A percentile compares a stretch with the other conserved stretches of the same genome.
phyloP scores from a whole-genome alignment of 2,329 filamentous ascomycete species.

The Teratosphaeria viscida region DNA sequence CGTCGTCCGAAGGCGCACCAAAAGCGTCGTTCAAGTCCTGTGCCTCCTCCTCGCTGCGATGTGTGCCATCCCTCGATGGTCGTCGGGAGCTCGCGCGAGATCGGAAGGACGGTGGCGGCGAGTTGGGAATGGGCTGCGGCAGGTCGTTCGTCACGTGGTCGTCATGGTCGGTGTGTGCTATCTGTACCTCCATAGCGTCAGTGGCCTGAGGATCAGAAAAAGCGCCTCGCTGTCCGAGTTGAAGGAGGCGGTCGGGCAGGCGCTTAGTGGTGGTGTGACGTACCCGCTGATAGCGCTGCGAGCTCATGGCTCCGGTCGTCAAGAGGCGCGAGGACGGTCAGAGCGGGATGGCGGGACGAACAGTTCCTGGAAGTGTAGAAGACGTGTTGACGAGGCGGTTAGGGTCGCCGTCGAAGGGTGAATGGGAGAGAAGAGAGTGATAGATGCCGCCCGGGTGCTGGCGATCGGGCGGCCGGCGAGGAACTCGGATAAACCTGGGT shows the following conservation, averaged over 20 bases:
- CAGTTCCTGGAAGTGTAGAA: not conserved
- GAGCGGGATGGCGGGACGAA: not conserved
- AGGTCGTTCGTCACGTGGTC: conserved; percentile 24
- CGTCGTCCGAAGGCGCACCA: conserved; percentile 54
- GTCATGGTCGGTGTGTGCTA: conserved; percentile 34
- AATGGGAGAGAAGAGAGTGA: not conserved
- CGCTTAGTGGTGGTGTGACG: conserved; percentile 17
- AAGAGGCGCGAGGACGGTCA: not conserved
- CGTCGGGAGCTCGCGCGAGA: conserved; percentile 65
- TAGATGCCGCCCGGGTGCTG: not conserved
- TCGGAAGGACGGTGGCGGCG: conserved; percentile 68
- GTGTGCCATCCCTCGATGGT: conserved; percentile 42
- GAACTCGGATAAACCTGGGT: too few species aligned
- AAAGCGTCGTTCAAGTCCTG: conserved; percentile 87
- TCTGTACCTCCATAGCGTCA: conserved; percentile 13
- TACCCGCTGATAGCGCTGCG: conserved; percentile 35
- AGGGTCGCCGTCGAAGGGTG: not conserved
- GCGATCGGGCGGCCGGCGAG: not conserved
- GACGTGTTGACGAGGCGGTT: not conserved
- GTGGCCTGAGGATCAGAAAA: conserved; percentile 3
- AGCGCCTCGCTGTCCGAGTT: not conserved
- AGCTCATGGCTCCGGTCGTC: conserved; percentile 30
- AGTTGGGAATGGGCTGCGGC: conserved; percentile 32
- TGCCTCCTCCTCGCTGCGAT: conserved; percentile 52
- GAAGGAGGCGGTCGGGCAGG: conserved; percentile 6